phyloP scores from a whole-genome alignment of 768 basidiomycete species.

The Chalciporus sphaerocephalus region DNA sequence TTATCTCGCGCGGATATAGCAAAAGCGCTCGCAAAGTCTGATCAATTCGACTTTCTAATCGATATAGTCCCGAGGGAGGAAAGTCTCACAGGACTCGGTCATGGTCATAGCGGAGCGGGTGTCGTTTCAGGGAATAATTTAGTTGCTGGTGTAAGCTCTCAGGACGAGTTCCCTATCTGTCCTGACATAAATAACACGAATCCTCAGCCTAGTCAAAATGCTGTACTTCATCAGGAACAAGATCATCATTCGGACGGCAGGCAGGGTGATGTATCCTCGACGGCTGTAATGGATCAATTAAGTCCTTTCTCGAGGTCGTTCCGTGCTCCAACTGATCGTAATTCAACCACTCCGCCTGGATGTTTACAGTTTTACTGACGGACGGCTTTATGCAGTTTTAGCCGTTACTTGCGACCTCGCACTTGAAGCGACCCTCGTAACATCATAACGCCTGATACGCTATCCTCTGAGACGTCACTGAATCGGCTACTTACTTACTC shows the following conservation, averaged over 20 bases:
- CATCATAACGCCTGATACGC: background rate
- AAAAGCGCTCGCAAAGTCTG: conserved; percentile 85
- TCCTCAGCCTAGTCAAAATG: conserved; percentile 22
- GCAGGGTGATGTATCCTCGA: conserved; percentile 16
- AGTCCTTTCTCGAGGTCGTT: background rate
- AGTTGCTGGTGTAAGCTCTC: conserved; percentile 24
- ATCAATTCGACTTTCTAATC: conserved; percentile 97
- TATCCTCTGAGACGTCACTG: background rate
- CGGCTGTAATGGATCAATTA: conserved; percentile 25
- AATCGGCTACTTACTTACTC: background rate
- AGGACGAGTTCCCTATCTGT: too few species aligned
- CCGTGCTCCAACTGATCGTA: background rate
- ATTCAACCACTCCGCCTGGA: background rate
- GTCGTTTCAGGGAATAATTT: conserved; percentile 12
- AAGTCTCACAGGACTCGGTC: conserved; percentile 23
- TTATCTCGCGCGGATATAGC: conserved; percentile 91
- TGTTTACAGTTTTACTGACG: conserved; percentile 22
- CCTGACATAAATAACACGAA: background rate
- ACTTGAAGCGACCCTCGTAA: conserved; percentile 6
- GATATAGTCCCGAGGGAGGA: conserved; percentile 93
- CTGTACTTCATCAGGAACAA: conserved; percentile 23
- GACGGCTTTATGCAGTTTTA: conserved; percentile 1
- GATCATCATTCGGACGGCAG: conserved; percentile 19
- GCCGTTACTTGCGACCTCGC: conserved; percentile 3
- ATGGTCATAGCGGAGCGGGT: background rate